These are phyloP conservation scores for Sphaceloma murrayae DNA, from an alignment of 2,329 filamentous ascomycete genomes.

Conservation along the genomic window DNA sequence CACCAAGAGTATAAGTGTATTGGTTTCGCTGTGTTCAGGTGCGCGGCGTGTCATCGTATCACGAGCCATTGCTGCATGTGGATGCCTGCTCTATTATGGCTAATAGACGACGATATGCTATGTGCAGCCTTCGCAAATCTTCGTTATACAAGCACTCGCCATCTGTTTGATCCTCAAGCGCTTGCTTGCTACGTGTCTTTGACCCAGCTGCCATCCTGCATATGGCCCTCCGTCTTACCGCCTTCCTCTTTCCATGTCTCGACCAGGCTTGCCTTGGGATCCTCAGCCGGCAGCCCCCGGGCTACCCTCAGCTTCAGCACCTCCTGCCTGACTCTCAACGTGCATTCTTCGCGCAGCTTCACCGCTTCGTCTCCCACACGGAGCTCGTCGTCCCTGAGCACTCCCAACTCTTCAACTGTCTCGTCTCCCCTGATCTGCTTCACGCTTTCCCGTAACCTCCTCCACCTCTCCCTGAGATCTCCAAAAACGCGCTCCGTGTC, in stretches of 20 bases:
- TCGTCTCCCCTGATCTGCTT: slow-evolving; percentile 35
- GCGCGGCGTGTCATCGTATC: no score
- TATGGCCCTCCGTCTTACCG: slow-evolving; percentile 44
- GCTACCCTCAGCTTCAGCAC: slow-evolving; percentile 66
- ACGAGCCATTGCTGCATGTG: no score
- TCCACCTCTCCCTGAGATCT: slow-evolving; percentile 66
- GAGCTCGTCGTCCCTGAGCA: slow-evolving; percentile 56
- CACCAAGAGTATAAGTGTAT: no score
- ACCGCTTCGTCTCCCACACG: slow-evolving; percentile 65
- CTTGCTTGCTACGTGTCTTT: slow-evolving; percentile 48
- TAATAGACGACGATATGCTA: no score
- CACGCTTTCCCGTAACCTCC: slow-evolving; percentile 49
- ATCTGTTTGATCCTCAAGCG: no score
- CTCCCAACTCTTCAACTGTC: slow-evolving; percentile 39
- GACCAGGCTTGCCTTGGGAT: slow-evolving; percentile 63
- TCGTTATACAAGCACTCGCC: no score
- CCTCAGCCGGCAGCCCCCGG: slow-evolving; percentile 68
- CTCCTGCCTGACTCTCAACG: slow-evolving; percentile 65
- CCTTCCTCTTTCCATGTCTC: slow-evolving; percentile 67
- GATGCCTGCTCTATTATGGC: no score
- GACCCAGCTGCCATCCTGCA: slow-evolving; percentile 52
- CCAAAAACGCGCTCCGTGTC: slow-evolving; percentile 68
- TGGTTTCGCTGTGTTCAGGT: no score
- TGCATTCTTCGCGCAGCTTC: slow-evolving; percentile 68
- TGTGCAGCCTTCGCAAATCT: no score